These are phyloP conservation scores for Macrocystidia cucumis DNA, from an alignment of 1,284 basidiomycete species.

Conservation along the genomic window DNA sequence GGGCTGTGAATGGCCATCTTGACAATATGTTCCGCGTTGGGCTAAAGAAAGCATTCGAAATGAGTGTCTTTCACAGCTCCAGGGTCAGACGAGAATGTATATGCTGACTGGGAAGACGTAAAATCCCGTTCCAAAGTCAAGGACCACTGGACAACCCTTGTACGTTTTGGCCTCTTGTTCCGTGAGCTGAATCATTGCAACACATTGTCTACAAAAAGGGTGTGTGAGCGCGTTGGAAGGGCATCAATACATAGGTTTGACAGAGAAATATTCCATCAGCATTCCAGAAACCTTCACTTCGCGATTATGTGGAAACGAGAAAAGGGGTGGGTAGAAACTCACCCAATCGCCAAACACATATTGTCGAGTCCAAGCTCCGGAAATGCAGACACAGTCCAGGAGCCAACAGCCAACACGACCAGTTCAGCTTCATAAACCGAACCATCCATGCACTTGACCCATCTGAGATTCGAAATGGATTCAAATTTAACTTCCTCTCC, in stretches of 20 bases:
- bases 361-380: constrained; percentile 43
- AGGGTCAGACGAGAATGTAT: no score
- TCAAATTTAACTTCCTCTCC: no score
- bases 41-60: no score
- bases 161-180: constrained; percentile 62
- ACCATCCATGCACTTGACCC: constrained; percentile 62
- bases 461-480: no score
- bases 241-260: background rate
- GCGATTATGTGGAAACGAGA: no score
- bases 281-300: no score
- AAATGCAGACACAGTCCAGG: constrained; percentile 82
- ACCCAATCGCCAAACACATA: constrained; percentile 66
- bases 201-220: constrained; percentile 50
- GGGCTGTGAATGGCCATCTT: constrained; percentile 69
- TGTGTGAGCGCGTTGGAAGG: background rate
- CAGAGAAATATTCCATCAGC: no score
- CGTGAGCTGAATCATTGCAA: constrained; percentile 71
- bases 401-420: constrained; percentile 66
- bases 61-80: no score
- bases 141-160: constrained; percentile 58
- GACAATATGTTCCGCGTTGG: constrained; percentile 58
- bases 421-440: constrained; percentile 43
- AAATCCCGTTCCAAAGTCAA: constrained; percentile 64
- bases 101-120: constrained; percentile 70
- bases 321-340: constrained; percentile 13